phyloP scores from a whole-genome alignment of 2,329 filamentous ascomycete species.

The Stylonectria norvegica region DNA sequence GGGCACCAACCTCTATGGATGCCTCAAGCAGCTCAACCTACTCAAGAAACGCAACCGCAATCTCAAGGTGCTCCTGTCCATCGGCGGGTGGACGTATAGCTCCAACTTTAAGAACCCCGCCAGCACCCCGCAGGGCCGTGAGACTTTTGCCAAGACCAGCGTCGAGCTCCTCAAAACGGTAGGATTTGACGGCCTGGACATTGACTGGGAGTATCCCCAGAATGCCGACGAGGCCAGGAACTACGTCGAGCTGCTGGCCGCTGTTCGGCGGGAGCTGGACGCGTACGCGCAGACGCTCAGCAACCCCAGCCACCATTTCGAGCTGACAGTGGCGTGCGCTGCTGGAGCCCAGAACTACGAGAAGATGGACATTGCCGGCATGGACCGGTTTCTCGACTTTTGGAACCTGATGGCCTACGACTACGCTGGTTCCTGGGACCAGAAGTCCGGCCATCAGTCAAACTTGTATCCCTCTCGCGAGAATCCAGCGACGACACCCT shows the following conservation, averaged over 20 bases:
- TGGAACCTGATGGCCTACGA: slow-evolving; percentile 90
- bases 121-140: slow-evolving; percentile 65
- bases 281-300: slow-evolving; percentile 47
- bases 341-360: slow-evolving; percentile 61
- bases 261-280: slow-evolving; percentile 56
- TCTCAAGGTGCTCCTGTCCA: slow-evolving; percentile 79
- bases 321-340: slow-evolving; percentile 62
- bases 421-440: slow-evolving; percentile 80
- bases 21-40: slow-evolving; percentile 82
- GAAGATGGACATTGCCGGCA: slow-evolving; percentile 58
- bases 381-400: slow-evolving; percentile 67
- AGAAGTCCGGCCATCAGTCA: slow-evolving; percentile 68
- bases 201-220: slow-evolving; percentile 68
- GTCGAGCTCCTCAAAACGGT: slow-evolving; percentile 74
- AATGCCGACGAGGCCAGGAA: slow-evolving; percentile 51
- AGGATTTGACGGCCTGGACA: slow-evolving; percentile 71
- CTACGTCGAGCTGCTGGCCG: slow-evolving; percentile 57
- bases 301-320: slow-evolving; percentile 52
- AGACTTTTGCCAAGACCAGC: slow-evolving; percentile 68
- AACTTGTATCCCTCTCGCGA: slow-evolving; percentile 64
- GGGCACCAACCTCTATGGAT: slow-evolving; percentile 83
- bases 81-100: slow-evolving; percentile 92
- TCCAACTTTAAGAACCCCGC: slow-evolving; percentile 76
- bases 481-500: slow-evolving; percentile 68
- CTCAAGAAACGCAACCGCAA: slow-evolving; percentile 78